Base-by-base conservation (phyloP, 2,329 filamentous ascomycete genomes). In the Penicillium sp. region DNA sequence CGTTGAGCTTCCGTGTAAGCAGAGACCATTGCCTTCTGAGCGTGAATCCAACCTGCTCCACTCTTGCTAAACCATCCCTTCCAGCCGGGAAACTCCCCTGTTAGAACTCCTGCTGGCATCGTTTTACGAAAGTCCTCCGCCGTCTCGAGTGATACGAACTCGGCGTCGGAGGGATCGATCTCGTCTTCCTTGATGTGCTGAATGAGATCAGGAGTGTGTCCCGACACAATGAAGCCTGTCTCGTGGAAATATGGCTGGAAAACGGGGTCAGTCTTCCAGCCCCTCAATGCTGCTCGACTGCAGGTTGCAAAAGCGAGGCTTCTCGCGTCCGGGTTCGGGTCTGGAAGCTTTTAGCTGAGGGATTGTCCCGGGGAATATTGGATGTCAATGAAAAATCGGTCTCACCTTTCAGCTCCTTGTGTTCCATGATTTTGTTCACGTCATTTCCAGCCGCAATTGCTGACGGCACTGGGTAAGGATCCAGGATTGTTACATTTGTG, bases 21-120 rank as follows among this genome's bases (percentile, higher is more conserved):
- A 29, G 78, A 75, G 40, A 74, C 56, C 55, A 84, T 67, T 0
- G 80, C 79, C 33, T 79, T 79, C 12, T 75, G 70, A 3, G 82
- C 81, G 59, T 80, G 79, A 2, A 83, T 79, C 81, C 81, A 85
- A 7, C 82, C 82, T 3, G 80, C 79, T 7, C 77, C 64, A 4
- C 56, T 51, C 29, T 60, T 63, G 31, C 60, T 64, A 53, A 74
- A 75, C 62, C 77, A 81, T 11, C 81, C 81, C 60, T 76, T 76
- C 81, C 81, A 83, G 6, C 73, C 73, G 0, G 76, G 72, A 44
- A 83, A 81, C 0, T 76, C 67, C 2, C 81, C 80, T 1, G 79
- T 81, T 25, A 82, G 63, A 0, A 83, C 75, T 3, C 81, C 80
- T 9, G 74, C 54, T 1, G 81, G 80, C 81, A 83, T 83, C 0